A percentile compares a stretch with the other conserved stretches of the same genome.
These are phyloP conservation scores for Pyricularia grisea DNA, from an alignment of 2,329 filamentous ascomycete genomes.

Conservation along the genomic window DNA sequence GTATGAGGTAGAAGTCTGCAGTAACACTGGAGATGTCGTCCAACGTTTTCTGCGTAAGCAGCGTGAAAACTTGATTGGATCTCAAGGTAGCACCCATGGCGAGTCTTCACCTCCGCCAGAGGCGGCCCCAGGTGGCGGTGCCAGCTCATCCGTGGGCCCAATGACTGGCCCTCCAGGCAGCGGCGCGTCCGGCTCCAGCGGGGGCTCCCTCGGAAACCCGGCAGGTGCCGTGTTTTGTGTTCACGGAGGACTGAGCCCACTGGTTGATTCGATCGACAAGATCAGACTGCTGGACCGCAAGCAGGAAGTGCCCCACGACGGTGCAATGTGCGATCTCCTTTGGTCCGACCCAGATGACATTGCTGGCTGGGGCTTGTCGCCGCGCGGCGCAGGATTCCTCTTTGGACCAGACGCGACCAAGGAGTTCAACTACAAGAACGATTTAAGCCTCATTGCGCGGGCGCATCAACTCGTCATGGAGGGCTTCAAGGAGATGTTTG, in stretches of 20 bases:
- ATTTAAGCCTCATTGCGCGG: constrained; percentile 82
- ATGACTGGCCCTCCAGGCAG: constrained; percentile 63
- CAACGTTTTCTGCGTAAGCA: constrained; percentile 54
- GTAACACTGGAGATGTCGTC: constrained; percentile 71
- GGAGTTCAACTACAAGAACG: constrained; percentile 89
- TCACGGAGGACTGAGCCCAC: constrained; percentile 82
- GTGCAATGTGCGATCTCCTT: constrained; percentile 95
- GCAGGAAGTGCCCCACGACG: constrained; percentile 96
- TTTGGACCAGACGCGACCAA: constrained; percentile 96
- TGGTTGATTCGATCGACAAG: constrained; percentile 91
- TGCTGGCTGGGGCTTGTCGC: constrained; percentile 91
- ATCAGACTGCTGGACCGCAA: constrained; percentile 92
- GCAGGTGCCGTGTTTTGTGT: constrained; percentile 88
- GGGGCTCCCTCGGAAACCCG: constrained; percentile 53
- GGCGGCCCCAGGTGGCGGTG: neutral
- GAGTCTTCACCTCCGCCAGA: constrained; percentile 1
- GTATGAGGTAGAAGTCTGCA: constrained; percentile 87
- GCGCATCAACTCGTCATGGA: constrained; percentile 99
- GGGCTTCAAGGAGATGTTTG: constrained; percentile 99
- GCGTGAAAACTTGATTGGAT: constrained; percentile 12
- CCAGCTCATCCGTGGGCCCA: constrained; percentile 2
- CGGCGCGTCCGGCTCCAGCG: constrained; percentile 62
- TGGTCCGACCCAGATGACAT: constrained; percentile 99
- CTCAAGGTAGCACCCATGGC: constrained; percentile 13
- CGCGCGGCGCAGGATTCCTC: constrained; percentile 87